Evolutionary conservation across 2,329 filamentous ascomycete genomes (phyloP).

Genomic region (Fusarium longipes): DNA sequence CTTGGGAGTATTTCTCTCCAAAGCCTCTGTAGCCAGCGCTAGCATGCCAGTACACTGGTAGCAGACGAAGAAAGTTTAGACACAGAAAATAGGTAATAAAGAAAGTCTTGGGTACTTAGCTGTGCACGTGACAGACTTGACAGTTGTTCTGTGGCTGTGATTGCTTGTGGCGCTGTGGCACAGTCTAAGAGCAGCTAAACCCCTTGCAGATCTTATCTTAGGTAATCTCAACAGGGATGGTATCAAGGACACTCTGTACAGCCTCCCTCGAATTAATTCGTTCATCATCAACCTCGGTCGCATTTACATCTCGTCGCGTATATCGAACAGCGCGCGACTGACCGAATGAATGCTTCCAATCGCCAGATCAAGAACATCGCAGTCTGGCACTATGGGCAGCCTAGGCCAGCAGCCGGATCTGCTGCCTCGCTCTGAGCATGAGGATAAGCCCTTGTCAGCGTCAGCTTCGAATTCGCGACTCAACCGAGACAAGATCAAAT

Average conservation of each 20-base stretch:
- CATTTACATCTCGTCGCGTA: background rate
- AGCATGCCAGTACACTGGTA: too few relatives aligned
- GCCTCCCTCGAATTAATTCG: slow-evolving; percentile 19
- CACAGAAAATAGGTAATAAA: too few relatives aligned
- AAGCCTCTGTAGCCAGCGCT: background rate
- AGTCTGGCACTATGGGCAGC: slow-evolving; percentile 35
- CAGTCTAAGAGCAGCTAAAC: slow-evolving; percentile 1
- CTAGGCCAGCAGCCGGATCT: slow-evolving; percentile 28
- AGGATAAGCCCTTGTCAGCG: slow-evolving; percentile 21
- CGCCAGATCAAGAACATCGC: slow-evolving; percentile 30
- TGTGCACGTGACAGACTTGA: too few relatives aligned
- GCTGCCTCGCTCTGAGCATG: slow-evolving; percentile 32
- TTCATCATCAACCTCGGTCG: slow-evolving; percentile 1
- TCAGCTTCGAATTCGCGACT: slow-evolving; percentile 18
- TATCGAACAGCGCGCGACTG: background rate
- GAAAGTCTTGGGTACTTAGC: too few relatives aligned
- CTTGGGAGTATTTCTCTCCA: background rate
- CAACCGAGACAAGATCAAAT: slow-evolving; percentile 52
- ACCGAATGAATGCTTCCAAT: slow-evolving; percentile 36
- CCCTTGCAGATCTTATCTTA: slow-evolving; percentile 20
- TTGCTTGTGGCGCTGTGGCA: background rate
- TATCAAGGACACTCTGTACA: slow-evolving; percentile 34
- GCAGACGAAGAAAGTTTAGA: too few relatives aligned
- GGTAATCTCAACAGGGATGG: slow-evolving; percentile 18
- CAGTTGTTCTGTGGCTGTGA: background rate